Evolutionary conservation across 2,329 filamentous ascomycete species (phyloP).

Genomic region (Trichophyton equinum): DNA sequence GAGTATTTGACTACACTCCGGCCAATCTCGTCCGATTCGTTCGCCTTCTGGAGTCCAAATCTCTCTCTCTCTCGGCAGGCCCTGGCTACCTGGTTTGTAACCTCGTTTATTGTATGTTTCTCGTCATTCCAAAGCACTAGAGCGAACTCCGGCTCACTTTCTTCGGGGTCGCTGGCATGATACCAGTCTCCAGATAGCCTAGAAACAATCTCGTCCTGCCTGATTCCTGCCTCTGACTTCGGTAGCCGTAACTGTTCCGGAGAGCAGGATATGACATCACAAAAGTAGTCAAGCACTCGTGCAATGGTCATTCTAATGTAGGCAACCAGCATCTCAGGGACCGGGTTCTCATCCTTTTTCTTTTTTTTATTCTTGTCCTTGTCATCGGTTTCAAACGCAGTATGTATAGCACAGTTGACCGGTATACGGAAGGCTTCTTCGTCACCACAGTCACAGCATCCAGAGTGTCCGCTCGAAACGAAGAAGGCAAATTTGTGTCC

Average conservation of each 20-base stretch:
- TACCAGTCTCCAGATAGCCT: constrained; percentile 67
- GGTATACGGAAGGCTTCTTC: constrained; percentile 84
- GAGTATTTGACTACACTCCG: constrained; percentile 72
- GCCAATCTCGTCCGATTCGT: constrained; percentile 80
- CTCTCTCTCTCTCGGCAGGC: constrained; percentile 63
- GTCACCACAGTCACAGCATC: constrained; percentile 95
- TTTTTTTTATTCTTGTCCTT: constrained; percentile 34
- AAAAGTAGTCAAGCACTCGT: constrained; percentile 81
- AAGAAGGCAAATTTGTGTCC: constrained; percentile 84
- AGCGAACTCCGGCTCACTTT: constrained; percentile 62
- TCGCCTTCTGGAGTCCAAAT: constrained; percentile 62
- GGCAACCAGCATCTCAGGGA: constrained; percentile 63
- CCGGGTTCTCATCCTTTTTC: constrained; percentile 47
- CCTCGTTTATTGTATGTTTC: constrained; percentile 90
- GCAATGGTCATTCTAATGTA: constrained; percentile 78
- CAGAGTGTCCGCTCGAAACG: constrained; percentile 79
- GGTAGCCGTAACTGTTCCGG: constrained; percentile 82
- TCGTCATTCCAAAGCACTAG: constrained; percentile 95
- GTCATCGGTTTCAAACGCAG: constrained; percentile 41
- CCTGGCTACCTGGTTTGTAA: constrained; percentile 76
- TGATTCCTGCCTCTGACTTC: constrained; percentile 71
- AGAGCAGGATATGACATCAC: constrained; percentile 94
- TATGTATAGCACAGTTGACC: constrained; percentile 88
- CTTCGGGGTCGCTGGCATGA: constrained; percentile 45
- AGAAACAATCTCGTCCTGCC: constrained; percentile 67